Conservation (phyloP, 352 stramenopile species). For the Phytophthora boehmeriae region DNA sequence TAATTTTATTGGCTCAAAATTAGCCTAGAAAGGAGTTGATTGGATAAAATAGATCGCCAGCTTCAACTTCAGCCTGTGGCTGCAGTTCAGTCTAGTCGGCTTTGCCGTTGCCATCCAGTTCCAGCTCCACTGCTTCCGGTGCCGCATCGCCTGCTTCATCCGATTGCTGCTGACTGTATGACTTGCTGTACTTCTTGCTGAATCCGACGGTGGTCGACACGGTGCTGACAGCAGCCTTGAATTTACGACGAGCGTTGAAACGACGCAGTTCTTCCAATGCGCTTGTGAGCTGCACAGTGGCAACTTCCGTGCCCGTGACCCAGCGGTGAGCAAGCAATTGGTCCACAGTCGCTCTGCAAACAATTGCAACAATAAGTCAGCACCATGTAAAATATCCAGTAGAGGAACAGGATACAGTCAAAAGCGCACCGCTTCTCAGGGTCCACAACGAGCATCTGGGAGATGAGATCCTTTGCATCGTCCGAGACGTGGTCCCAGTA, state of each 20-base stretch:
- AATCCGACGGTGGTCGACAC: slow-evolving; percentile 77
- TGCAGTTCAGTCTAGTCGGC: slow-evolving; percentile 11
- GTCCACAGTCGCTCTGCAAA: slow-evolving; percentile 71
- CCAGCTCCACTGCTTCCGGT: slow-evolving; percentile 34
- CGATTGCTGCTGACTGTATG: slow-evolving; percentile 45
- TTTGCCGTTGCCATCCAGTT: slow-evolving; percentile 28
- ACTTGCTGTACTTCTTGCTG: slow-evolving; percentile 80
- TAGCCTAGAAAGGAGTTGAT: slow-evolving; percentile 15
- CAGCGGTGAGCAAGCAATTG: slow-evolving; percentile 91
- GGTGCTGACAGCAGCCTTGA: slow-evolving; percentile 93
- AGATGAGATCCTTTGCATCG: slow-evolving; percentile 95
- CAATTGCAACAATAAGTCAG: slow-evolving; percentile 3
- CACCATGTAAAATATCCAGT: background rate
- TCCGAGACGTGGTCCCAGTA: slow-evolving; percentile 95
- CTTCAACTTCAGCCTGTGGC: slow-evolving; percentile 23
- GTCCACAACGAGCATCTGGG: slow-evolving; percentile 92
- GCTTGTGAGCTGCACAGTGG: slow-evolving; percentile 90
- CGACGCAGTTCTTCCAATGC: slow-evolving; percentile 92
- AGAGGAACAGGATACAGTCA: background rate
- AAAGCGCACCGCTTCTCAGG: slow-evolving; percentile 74
- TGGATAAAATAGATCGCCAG: slow-evolving; percentile 28
- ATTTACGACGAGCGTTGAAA: slow-evolving; percentile 96
- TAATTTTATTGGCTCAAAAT: slow-evolving; percentile 11
- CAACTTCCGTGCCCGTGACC: slow-evolving; percentile 86
- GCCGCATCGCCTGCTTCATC: slow-evolving; percentile 28